These are phyloP conservation scores for Boletus vinaceobasis DNA, from an alignment of 768 basidiomycete genomes.

Conservation along the genomic window DNA sequence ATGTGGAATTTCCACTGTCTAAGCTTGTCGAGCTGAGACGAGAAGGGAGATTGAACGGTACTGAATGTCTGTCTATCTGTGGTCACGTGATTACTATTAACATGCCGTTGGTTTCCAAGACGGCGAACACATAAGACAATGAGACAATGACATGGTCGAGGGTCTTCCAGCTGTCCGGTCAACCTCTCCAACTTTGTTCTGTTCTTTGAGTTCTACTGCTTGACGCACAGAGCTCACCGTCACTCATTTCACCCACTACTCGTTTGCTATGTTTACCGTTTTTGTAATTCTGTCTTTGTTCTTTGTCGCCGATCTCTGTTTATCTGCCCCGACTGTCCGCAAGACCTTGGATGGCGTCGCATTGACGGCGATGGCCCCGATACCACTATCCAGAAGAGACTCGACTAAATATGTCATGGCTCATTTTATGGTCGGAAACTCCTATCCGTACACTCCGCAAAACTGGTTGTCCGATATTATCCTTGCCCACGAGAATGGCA, in stretches of 20 bases:
- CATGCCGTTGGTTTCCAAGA: constrained; percentile 4
- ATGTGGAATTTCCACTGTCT: not conserved
- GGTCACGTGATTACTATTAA: not conserved
- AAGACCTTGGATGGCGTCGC: not conserved
- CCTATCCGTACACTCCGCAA: constrained; percentile 51
- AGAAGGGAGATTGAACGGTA: not conserved
- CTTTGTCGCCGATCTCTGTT: constrained; percentile 3
- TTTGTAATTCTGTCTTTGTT: constrained; percentile 12
- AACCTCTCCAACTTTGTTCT: not conserved
- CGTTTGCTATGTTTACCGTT: constrained; percentile 16
- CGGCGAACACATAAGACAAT: constrained; percentile 8
- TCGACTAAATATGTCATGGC: constrained; percentile 48
- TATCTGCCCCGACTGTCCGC: constrained; percentile 16
- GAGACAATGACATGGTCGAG: not conserved
- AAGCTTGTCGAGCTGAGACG: not conserved
- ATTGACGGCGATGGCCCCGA: not conserved
- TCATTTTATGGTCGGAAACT: constrained; percentile 64
- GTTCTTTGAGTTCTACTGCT: constrained; percentile 7
- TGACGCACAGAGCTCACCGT: constrained; percentile 10
- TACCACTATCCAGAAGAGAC: constrained; percentile 11
- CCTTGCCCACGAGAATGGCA: constrained; percentile 54
- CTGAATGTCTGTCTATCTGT: not conserved
- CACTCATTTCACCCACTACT: constrained; percentile 17
- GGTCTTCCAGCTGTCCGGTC: not conserved
- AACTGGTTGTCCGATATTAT: constrained; percentile 49